Evolutionary conservation across 2,329 filamentous ascomycete species (phyloP), one percentile per base, ranked within the genome.

Genomic region (Fusarium bactridioides): DNA sequence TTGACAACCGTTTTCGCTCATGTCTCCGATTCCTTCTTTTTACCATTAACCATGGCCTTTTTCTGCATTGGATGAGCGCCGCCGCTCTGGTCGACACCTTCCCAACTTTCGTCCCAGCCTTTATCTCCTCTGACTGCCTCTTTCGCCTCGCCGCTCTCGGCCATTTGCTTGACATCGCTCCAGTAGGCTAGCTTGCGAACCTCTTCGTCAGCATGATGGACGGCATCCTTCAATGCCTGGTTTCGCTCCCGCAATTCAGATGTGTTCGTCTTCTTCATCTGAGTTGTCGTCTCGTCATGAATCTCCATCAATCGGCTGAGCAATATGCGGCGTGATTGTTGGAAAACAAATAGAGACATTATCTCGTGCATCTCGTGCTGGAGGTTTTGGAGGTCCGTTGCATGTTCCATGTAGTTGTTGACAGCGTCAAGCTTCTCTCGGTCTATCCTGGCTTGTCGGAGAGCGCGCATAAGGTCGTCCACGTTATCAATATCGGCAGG

Each of bases 351-450:
- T 64, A 93, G 86, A 1, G 90, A 86, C 94, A 97, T 95, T 74
- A 97, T 93, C 48, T 94, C 90, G 61, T 93, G 92, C 87, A 97
- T 95, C 79, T 91, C 86, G 61, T 92, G 87, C 68, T 92, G 87
- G 25, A 99, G 84, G 69, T 94, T 92, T 60, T 87, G 86, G 33
- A 98, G 84, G 75, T 98, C 94, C 29, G 93, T 90, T 10, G 90
- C 93, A 59, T 96, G 87, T 45, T 90, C 85, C n/a, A 98, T 85
- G 78, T 97, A 99, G 70, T 89, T 93, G 76, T 92, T 90, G 27
- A 98, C 87, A 1, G 92, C 91, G 69, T 95, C 92, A 65, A 97
- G 90, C 84, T 96, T 98, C 83, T 98, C 95, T 38, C 96, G 89
- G 79, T 99, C 96, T 74, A 99, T 94, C 12, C 91, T 88, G 10